These are phyloP conservation scores for Zoysia matrella DNA, from an alignment of 202 grass and related monocot species.

Conservation along the genomic window DNA sequence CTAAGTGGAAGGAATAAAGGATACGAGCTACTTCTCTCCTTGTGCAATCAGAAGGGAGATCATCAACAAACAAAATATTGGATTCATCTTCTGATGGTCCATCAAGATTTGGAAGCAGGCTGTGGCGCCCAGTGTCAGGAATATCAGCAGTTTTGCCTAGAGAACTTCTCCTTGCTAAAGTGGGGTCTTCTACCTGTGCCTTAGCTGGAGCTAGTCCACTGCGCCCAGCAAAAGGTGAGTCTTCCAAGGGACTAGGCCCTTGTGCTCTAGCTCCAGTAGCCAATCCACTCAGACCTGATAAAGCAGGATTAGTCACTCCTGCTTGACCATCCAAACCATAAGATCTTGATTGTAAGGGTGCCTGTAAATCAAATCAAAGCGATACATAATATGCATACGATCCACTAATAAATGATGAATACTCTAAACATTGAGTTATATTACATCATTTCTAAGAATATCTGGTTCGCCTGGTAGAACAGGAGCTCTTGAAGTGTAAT, in stretches of 20 bases:
- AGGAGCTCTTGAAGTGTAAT: conserved; percentile 21
- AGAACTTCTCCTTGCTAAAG: conserved; percentile 48
- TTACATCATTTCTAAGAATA: conserved; percentile 52
- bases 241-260: conserved; percentile 57
- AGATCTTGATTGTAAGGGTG: conserved; percentile 31
- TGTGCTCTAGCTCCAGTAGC: conserved; percentile 39
- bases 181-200: conserved; percentile 40
- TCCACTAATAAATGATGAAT: background rate
- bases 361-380: conserved; percentile 51
- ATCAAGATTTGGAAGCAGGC: conserved; percentile 37
- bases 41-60: conserved; percentile 88
- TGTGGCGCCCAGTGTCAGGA: conserved; percentile 30
- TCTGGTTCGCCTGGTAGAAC: conserved; percentile 42
- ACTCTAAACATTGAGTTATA: conserved; percentile 4
- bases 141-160: conserved; percentile 42
- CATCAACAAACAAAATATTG: conserved; percentile 88
- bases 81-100: conserved; percentile 59
- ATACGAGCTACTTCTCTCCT: conserved; percentile 96
- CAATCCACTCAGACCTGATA: conserved; percentile 40
- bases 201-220: conserved; percentile 39
- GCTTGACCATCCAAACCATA: conserved; percentile 55
- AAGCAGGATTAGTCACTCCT: conserved; percentile 30
- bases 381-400: background rate
- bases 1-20: conserved; percentile 46
- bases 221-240: conserved; percentile 35